phyloP scores from a whole-genome alignment of 371 early-diverging fungal genomes.

The Mycotypha africana region DNA sequence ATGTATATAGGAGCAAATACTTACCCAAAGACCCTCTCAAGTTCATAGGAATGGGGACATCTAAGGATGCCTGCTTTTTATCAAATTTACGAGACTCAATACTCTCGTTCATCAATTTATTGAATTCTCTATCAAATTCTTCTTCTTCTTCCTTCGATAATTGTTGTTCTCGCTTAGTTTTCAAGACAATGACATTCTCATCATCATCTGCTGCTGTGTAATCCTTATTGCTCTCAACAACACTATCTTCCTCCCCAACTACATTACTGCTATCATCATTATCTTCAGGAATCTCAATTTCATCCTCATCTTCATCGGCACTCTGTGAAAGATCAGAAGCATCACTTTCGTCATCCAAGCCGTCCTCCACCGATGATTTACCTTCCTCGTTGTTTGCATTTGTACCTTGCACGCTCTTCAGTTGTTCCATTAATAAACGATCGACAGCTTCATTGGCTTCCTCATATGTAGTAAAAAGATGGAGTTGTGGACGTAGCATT shows the following conservation, averaged over 20 bases:
- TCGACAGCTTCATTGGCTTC: constrained; percentile 76
- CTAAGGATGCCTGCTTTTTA: constrained; percentile 66
- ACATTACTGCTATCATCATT: not conserved
- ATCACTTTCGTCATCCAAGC: constrained; percentile 38
- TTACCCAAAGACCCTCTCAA: constrained; percentile 48
- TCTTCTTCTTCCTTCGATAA: constrained; percentile 49
- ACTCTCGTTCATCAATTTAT: constrained; percentile 78
- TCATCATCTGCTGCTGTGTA: constrained; percentile 13
- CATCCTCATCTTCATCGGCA: constrained; percentile 46
- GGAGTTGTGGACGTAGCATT: constrained; percentile 63
- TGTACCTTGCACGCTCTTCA: constrained; percentile 41
- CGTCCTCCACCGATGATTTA: constrained; percentile 28
- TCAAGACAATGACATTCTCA: constrained; percentile 56
- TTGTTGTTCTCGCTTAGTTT: constrained; percentile 39
- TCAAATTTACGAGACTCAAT: constrained; percentile 77
- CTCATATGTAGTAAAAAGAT: constrained; percentile 62
- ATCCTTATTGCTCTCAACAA: constrained; percentile 16
- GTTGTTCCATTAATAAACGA: constrained; percentile 45
- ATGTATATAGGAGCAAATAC: not conserved
- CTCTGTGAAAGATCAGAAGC: constrained; percentile 23
- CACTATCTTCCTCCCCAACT: not conserved
- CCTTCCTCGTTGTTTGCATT: constrained; percentile 32
- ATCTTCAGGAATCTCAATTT: constrained; percentile 22
- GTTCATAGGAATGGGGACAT: constrained; percentile 79
- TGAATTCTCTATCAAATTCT: constrained; percentile 75